phyloP scores from a whole-genome alignment of 1,284 basidiomycete genomes.

The Pseudozyma thailandica region DNA sequence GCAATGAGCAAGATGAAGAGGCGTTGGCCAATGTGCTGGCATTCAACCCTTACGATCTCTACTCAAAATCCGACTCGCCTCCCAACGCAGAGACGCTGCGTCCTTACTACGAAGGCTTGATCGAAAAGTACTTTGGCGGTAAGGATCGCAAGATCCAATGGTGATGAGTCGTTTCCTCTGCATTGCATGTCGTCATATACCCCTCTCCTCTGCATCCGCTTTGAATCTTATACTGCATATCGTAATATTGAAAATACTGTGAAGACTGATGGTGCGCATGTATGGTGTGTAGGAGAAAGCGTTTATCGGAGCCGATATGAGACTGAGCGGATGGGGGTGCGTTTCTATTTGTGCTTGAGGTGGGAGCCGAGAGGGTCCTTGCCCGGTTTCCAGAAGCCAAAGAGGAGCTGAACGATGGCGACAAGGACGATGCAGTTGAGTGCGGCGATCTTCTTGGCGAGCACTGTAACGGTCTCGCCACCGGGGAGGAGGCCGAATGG shows the following conservation, averaged over 20 bases:
- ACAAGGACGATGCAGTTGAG: constrained; percentile 57
- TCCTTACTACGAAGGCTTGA: constrained; percentile 83
- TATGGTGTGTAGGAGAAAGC: background rate
- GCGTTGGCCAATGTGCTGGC: constrained; percentile 68
- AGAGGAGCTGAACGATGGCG: constrained; percentile 31
- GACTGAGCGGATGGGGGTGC: background rate
- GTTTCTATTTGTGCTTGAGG: constrained; percentile 28
- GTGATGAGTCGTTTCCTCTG: constrained; percentile 5
- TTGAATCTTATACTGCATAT: constrained; percentile 10
- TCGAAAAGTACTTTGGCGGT: constrained; percentile 79
- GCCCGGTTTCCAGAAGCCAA: constrained; percentile 54
- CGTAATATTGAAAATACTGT: background rate
- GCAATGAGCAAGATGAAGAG: constrained; percentile 31
- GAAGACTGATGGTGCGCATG: too few species aligned
- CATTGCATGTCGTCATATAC: constrained; percentile 1
- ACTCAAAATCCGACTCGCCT: constrained; percentile 83
- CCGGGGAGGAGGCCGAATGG: constrained; percentile 55
- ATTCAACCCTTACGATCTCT: constrained; percentile 90
- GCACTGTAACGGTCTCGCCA: constrained; percentile 29
- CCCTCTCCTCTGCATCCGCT: constrained; percentile 6
- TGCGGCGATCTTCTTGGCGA: constrained; percentile 51
- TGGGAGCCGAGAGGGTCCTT: constrained; percentile 40
- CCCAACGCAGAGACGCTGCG: constrained; percentile 76
- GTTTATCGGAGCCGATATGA: background rate
- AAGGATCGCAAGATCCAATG: constrained; percentile 50